Base-by-base conservation (phyloP, 2,329 filamentous ascomycete species). In the Grosmannia serpens region DNA sequence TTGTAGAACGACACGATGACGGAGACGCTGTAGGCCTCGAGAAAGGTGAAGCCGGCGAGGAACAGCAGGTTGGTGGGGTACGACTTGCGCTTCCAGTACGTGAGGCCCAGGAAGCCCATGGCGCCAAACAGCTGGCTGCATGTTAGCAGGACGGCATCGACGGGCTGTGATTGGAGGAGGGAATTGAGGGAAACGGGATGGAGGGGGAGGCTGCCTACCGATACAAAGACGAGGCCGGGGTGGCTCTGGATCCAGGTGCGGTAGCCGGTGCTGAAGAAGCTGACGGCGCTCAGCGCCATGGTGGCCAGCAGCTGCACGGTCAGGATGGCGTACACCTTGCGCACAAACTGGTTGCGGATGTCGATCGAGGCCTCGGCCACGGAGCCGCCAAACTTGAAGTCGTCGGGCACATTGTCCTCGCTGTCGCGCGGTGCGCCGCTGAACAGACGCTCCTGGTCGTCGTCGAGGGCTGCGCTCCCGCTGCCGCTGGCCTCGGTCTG, bases 311-410 rank as follows among this genome's bases (percentile, higher is more conserved):
- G 85, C 72, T 99, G 94, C 56, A 90, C 85, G n/a, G 94, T 95
- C 75, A 99, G 80, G 73, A 99, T 99, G 60, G 91, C 87, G 76
- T 99, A 99, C 70, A 99, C 94, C 79, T 97, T 97, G 74, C 91
- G 87, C 67, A 96, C 81, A 73, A 96, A 99, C 74, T 94, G 89
- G 84, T 96, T 95, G 66, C 92, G 88, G 70, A 99, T 96, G 68
- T 95, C 91, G 69, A 97, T 79, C 24, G 91, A 95, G 53, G 89
- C 92, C 77, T 97, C 94, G 64, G 91, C 87, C 60, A 97, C 91
- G 22, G 87, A 90, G 62, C 91, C 91, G 66, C 92, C 94, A 69
- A 95, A 97, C 88, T 96, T 97, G 84, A 97, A 97, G 74, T 97
- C 92, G 76, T 97, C 92, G 1, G 92, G 92, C 51, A 97, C 71